Evolutionary conservation across 75 land plant species (phyloP), one percentile per base, ranked within the genome.

Genomic region (Pinus albicaulis): DNA sequence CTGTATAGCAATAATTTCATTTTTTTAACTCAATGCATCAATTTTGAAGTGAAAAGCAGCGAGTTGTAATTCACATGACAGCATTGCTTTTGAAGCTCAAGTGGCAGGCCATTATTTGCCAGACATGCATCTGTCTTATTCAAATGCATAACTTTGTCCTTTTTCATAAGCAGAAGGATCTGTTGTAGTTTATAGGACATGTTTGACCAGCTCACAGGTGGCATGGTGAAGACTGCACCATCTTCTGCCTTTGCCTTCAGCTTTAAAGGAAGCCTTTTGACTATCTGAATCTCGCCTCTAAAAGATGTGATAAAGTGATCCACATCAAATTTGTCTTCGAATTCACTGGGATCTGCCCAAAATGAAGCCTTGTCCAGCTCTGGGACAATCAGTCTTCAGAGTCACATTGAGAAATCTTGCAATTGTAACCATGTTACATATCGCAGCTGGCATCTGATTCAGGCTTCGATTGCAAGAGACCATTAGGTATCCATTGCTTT

Each of bases 401-500:
- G 98, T 94, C 16, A 88, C 86, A 80, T 94, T 92, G 26, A 94
- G 76, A 58, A 78, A 73, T 82, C 88, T 84, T n/a, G 94, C 94
- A 76, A 92, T 88, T 16, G 89, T 82, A 61, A 94, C 98, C 94
- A 92, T 92, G 61, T 94, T 92, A 84, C 98, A 92, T 59, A 94
- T 92, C 38, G 91, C 98, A 41, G 94, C 82, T 65, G 91, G 92
- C 95, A 92, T 92, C 76, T 95, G 98, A 77, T 92, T 95, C 58
- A 95, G 92, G n/a, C 98, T 92, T 11, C 98, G 95, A 82, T 95
- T 95, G 82, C 95, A 92, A 55, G 90, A 90, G 12, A 95, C 89
- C 82, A 78, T 84, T 52, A 95, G 83, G 77, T 94, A 94, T 15
- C 98, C 98, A 82, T 94, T 94, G 75, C 85, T 92, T 73, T 86